These are phyloP conservation scores for Trametes maxima DNA, from an alignment of 768 basidiomycete species.

Conservation along the genomic window DNA sequence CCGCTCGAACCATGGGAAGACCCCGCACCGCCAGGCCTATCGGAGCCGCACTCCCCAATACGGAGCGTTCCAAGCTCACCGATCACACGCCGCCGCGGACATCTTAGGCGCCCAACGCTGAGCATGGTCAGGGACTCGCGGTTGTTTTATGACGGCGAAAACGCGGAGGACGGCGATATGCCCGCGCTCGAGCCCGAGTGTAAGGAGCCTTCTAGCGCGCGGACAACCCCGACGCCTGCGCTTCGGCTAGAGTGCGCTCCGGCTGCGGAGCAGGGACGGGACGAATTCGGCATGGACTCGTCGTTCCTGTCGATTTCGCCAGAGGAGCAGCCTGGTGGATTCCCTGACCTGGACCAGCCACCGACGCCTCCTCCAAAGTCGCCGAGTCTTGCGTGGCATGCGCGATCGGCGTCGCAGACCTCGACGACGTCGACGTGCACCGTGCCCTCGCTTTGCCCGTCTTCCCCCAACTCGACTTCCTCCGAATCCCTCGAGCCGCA, in stretches of 20 bases:
- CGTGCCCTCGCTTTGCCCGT: slow-evolving; percentile 18
- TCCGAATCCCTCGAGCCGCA: slow-evolving; percentile 13
- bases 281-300: background rate
- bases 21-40: slow-evolving; percentile 8
- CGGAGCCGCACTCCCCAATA: slow-evolving; percentile 6
- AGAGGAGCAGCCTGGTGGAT: background rate
- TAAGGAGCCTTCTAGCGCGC: slow-evolving; percentile 14
- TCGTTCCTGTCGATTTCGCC: slow-evolving; percentile 18
- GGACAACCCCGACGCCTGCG: slow-evolving; percentile 5
- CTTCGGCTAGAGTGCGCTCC: background rate
- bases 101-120: slow-evolving; percentile 24
- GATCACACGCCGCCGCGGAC: slow-evolving; percentile 18
- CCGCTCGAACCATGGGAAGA: slow-evolving; percentile 47
- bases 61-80: slow-evolving; percentile 20
- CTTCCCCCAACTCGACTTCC: slow-evolving; percentile 14
- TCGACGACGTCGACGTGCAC: slow-evolving; percentile 12
- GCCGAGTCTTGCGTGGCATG: slow-evolving; percentile 8
- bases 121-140: slow-evolving; percentile 31
- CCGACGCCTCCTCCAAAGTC: slow-evolving; percentile 17
- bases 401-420: slow-evolving; percentile 14
- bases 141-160: slow-evolving; percentile 22
- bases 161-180: slow-evolving; percentile 11
- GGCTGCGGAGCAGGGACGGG: background rate
- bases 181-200: slow-evolving; percentile 5
- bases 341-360: slow-evolving; percentile 1